Evolutionary conservation across 257 asterid species (phyloP).

Genomic region (Gardenia jasminoides): DNA sequence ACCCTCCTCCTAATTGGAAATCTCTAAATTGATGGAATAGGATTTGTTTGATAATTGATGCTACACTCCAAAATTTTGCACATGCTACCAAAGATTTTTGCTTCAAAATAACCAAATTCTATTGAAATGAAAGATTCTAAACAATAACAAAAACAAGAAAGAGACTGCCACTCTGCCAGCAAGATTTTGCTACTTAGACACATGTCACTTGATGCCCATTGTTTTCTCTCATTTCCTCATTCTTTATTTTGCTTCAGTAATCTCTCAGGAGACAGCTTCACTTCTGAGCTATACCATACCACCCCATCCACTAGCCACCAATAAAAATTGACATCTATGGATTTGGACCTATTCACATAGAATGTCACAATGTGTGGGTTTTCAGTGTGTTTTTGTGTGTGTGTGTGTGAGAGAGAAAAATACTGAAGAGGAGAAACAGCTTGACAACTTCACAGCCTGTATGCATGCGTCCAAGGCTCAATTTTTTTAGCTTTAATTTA

Average conservation of each 20-base stretch:
- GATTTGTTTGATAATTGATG: neutral
- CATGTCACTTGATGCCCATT: neutral
- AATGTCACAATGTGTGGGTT: neutral
- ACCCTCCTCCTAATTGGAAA: no score
- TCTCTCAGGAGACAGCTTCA: conserved; percentile 7
- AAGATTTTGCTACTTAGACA: neutral
- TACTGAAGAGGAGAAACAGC: neutral
- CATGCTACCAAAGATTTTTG: neutral
- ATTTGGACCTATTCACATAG: conserved; percentile 3
- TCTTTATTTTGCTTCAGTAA: neutral
- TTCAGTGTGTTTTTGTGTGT: neutral
- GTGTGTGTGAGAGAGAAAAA: neutral
- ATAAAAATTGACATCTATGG: neutral
- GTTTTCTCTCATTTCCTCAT: no score
- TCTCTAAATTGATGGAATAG: conserved; percentile 1
- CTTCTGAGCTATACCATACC: neutral
- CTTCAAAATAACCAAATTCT: neutral
- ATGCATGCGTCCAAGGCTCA: neutral
- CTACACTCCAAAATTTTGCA: neutral
- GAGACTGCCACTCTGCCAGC: neutral
- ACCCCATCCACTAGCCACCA: neutral
- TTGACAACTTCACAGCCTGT: conserved; percentile 12
- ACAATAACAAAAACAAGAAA: neutral
- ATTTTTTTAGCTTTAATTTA: neutral
- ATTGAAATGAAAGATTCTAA: no score